Conservation (phyloP, 2,329 filamentous ascomycete genomes). For the Aspergillus fumigatus region DNA sequence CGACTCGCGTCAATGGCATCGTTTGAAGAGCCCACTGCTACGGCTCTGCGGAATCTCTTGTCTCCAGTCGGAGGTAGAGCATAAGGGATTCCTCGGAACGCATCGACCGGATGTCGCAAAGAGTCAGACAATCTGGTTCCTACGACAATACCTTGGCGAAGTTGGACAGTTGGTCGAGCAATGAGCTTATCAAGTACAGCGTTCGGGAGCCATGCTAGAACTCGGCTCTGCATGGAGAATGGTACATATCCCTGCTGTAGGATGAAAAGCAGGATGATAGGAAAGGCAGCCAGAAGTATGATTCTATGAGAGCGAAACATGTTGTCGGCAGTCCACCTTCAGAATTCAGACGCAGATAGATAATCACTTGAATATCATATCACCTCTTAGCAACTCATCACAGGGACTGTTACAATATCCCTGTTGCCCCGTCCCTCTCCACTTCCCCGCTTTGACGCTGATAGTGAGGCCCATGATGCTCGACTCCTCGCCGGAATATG, state of each 20-base stretch:
- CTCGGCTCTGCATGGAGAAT: not conserved
- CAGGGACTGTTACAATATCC: not conserved
- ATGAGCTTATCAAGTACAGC: not conserved
- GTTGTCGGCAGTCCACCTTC: not conserved
- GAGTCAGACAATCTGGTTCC: conserved; percentile 21
- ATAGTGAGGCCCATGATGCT: not conserved
- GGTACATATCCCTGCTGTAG: not conserved
- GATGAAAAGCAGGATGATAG: not conserved
- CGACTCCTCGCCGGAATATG: not conserved
- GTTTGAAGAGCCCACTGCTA: conserved; percentile 18
- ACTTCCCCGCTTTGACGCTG: not conserved
- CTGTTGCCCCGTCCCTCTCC: not conserved
- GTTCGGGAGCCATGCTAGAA: not conserved
- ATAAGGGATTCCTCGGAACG: conserved; percentile 49
- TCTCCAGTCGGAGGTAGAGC: conserved; percentile 45
- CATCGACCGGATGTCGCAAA: conserved; percentile 27
- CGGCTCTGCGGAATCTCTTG: conserved; percentile 43
- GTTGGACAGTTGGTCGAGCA: not conserved
- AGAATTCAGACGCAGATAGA: not conserved
- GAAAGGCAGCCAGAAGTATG: not conserved
- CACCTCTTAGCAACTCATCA: no score
- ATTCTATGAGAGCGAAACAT: not conserved
- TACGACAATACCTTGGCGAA: conserved; percentile 28
- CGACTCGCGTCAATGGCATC: conserved; percentile 33
- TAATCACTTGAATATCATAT: no score